Conservation (phyloP, 2,329 filamentous ascomycete species). For the Stachybotrys chlorohalonatus region DNA sequence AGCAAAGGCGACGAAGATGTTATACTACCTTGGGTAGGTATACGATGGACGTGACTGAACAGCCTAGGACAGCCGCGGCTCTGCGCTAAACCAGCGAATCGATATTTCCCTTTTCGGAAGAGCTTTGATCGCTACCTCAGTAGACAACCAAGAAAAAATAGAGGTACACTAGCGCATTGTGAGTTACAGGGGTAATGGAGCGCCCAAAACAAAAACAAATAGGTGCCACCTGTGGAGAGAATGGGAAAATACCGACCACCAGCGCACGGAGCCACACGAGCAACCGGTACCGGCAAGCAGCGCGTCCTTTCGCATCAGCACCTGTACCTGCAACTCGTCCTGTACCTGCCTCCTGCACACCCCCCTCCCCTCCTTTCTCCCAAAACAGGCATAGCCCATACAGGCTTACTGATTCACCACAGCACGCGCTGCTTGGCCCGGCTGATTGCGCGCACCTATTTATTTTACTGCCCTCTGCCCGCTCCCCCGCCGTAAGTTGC, state of each 20-base stretch:
- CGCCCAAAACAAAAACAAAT: neutral
- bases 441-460: constrained; percentile 30
- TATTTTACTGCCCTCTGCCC: constrained; percentile 16
- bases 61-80: too few species aligned
- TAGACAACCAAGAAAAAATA: too few species aligned
- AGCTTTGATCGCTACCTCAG: too few species aligned
- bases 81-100: too few species aligned
- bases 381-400: neutral
- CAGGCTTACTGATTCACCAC: constrained; percentile 12
- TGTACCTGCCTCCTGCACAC: neutral
- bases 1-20: too few species aligned
- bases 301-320: neutral
- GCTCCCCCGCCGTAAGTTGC: constrained; percentile 14
- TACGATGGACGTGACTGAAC: too few species aligned
- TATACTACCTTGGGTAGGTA: too few species aligned
- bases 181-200: neutral
- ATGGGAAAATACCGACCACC: neutral
- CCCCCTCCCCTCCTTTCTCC: neutral
- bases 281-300: neutral
- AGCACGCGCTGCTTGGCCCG: constrained; percentile 3
- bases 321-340: neutral
- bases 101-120: too few species aligned
- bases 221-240: neutral
- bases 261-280: neutral
- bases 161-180: too few species aligned